These are phyloP conservation scores for Colletotrichum gigasporum DNA, from an alignment of 2,329 filamentous ascomycete genomes.

Conservation along the genomic window DNA sequence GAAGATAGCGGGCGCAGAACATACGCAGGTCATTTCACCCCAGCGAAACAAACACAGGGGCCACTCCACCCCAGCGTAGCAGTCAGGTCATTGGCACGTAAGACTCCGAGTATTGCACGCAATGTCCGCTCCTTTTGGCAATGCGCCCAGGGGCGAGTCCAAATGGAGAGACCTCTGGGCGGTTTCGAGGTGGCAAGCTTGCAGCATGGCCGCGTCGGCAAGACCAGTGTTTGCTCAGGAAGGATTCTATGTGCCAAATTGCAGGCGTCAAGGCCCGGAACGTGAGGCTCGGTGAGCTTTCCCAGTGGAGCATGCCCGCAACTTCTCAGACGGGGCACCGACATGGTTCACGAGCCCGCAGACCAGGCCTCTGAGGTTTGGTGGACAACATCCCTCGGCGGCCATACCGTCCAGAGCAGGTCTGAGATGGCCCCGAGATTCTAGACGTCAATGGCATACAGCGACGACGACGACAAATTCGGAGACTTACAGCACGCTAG, in stretches of 20 bases:
- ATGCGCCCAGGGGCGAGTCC: background rate
- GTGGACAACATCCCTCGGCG: background rate
- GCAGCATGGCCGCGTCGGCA: background rate
- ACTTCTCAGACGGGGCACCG: background rate
- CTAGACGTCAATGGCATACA: background rate
- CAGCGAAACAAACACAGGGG: background rate
- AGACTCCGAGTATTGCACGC: background rate
- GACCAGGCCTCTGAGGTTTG: too few species aligned
- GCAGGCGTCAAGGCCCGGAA: background rate
- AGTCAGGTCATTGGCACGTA: background rate
- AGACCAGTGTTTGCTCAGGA: background rate
- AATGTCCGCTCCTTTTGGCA: too few species aligned
- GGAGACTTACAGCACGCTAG: background rate
- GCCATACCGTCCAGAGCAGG: slow-evolving; percentile 3
- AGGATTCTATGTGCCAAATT: background rate
- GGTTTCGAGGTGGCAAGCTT: background rate
- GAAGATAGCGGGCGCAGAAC: background rate
- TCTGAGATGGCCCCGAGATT: background rate
- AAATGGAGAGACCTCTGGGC: background rate
- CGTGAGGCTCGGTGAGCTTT: background rate
- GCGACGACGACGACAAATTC: background rate
- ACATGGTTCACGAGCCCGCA: background rate
- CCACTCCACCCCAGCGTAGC: background rate
- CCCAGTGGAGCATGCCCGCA: background rate
- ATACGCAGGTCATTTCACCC: background rate